Base-by-base conservation (phyloP, 2,329 filamentous ascomycete species). In the Verruconis gallopava region DNA sequence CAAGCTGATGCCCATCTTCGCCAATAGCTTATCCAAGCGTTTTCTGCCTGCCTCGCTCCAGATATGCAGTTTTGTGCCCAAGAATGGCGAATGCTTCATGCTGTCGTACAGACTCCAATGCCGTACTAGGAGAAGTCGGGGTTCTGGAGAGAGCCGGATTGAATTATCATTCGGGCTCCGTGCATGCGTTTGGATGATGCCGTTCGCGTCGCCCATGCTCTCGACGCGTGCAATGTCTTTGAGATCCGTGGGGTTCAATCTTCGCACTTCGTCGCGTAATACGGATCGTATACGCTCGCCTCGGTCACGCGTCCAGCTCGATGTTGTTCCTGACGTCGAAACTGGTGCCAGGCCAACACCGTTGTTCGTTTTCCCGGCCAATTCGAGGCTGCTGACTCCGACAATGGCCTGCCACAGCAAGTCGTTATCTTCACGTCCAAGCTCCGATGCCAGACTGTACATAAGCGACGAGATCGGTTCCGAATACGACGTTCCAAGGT, bases 71-170 rank as follows among this genome's bases (percentile, higher is more conserved):
- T 85, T 76, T 3, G 89, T 85, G 46, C 93, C 89, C 3, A 98
- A 74, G 55, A 95, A 96, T 0, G 89, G 88, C 0, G 88, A 95
- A 59, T 98, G 91, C 11, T 96, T 72, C 91, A 98, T 96, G 58
- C 86, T 94, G 55, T 98, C 91, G 60, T 96, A 96, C 12, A 98
- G 68, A 51, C 85, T 94, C 91, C 91, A 98, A 58, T 98, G 91
- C 22, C 91, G 73, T 41, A 96, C 84, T 0, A 98, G 73, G 19
- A 96, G 72, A 51, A 98, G 94, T 32, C 84, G 81, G 6, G 91
- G 93, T 55, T 98, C 91, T 0, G 91, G 91, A 0, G 88, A 94
- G 30, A 98, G 67, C 17, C 88, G 79, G 50, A 98, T 96, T 39
- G 85, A 82, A 6, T 78, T 93, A 60, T 98, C 91, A 42, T 88